phyloP scores from a whole-genome alignment of 169 alveolate species.

The Eimeria praecox region DNA sequence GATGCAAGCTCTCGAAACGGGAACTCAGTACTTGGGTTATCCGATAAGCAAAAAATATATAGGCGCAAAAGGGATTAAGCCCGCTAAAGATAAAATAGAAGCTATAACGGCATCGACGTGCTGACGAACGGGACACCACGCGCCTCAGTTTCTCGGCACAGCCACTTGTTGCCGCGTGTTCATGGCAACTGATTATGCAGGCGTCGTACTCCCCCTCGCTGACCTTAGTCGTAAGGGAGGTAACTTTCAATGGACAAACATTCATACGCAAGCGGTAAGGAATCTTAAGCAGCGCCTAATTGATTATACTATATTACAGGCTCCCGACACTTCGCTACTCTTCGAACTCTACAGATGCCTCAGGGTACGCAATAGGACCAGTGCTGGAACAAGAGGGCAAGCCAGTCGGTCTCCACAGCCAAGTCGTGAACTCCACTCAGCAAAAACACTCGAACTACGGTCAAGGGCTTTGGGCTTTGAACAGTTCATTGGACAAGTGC shows the following conservation, averaged over 20 bases:
- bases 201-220: neutral
- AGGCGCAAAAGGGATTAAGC: neutral
- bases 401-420: neutral
- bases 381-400: neutral
- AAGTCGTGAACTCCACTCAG: neutral
- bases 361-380: neutral
- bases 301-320: neutral
- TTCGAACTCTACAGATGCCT: neutral
- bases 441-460: neutral
- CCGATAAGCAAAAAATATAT: too few species aligned
- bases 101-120: neutral
- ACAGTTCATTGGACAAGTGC: neutral
- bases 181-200: neutral
- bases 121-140: neutral
- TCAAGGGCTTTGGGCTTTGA: constrained; percentile 9
- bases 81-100: neutral
- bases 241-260: neutral
- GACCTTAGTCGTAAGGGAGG: neutral
- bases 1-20: neutral
- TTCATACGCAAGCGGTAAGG: neutral
- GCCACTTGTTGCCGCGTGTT: neutral
- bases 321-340: neutral
- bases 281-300: neutral
- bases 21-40: neutral
- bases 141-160: neutral